Base-by-base conservation (phyloP, 192 early-diverging fungal species). In the Lunasporangiospora selenospora region DNA sequence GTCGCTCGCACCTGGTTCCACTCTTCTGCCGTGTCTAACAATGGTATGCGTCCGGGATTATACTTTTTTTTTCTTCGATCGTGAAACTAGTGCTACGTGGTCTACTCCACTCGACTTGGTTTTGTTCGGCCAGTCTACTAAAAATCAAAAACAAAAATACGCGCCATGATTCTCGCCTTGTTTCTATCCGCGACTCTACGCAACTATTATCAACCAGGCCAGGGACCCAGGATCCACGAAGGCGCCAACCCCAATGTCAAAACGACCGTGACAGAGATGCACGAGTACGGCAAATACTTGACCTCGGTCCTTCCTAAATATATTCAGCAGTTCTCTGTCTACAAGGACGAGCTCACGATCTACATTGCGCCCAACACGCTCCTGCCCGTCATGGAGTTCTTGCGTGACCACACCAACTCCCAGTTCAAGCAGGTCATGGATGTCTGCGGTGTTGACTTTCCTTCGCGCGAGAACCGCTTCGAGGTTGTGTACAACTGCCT, bases 291-390 rank as follows among this genome's bases (percentile, higher is more conserved):
- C 46, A 86, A 93, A 69, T 97, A 92, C 80, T 76, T 99, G 36
- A 81, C 88, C 24, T 86, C 86, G 36, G 83, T 88, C 62, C 77
- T 99, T 60, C 97, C 97, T 29, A 98, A 97, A 80, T 98, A 83
- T 75, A 91, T 99, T 46, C 97, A 99, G 75, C 97, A 96, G 80
- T 92, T 92, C 75, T 93, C 93, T 27, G 91, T 99, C 54, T 97
- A 95, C 88, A 98, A 98, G 80, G 94, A 99, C 58, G 97, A 99
- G 76, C 83, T 99, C 42, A 93, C 92, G n/a, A 77, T 99, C 54
- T 94, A 95, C 79, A 86, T 95, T 53, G 93, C 95, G 30, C 96
- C 97, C 16, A 82, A 85, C 8, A 89, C 85, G 4, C 53, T 99
- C 26, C 51, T 82, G 24, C 92, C 85, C 21, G 92, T 93, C 54